Percentiles rank a stretch among this genome's conserved stretches.
Conservation (phyloP, 495 filamentous ascomycete species). For the Talaromyces adpressus region DNA sequence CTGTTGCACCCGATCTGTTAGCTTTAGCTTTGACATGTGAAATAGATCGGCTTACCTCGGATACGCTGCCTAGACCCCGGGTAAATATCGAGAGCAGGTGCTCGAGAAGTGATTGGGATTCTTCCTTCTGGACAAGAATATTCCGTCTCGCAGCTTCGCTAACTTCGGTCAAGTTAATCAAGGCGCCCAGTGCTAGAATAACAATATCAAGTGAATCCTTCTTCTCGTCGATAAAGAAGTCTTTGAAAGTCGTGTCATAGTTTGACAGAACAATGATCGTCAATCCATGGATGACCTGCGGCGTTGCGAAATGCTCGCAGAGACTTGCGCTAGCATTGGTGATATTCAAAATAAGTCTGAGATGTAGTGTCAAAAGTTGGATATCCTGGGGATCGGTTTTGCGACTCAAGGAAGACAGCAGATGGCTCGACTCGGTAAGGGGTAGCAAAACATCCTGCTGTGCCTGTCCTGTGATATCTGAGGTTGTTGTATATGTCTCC, state of each 20-base stretch:
- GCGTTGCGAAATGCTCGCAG: conserved; percentile 57
- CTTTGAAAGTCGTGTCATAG: conserved; percentile 31
- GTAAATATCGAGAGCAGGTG: conserved; percentile 37
- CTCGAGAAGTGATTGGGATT: conserved; percentile 27
- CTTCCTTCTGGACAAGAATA: conserved; percentile 21
- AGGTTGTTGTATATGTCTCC: conserved; percentile 46
- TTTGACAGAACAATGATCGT: conserved; percentile 40
- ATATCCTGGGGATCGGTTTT: conserved; percentile 10
- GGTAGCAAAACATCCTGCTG: conserved; percentile 18
- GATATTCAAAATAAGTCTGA: conserved; percentile 77
- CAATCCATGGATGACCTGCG: conserved; percentile 49
- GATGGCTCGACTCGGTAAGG: conserved; percentile 22
- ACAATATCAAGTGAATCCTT: conserved; percentile 55
- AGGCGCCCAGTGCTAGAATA: conserved; percentile 70
- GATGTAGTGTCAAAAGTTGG: conserved; percentile 25
- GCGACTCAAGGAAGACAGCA: conserved; percentile 16
- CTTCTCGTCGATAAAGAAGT: conserved; percentile 35
- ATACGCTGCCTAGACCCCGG: conserved; percentile 29
- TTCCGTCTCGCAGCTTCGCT: conserved; percentile 45
- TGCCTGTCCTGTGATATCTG: conserved; percentile 15
- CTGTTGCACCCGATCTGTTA: conserved; percentile 31
- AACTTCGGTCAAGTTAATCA: conserved; percentile 86
- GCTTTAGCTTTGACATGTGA: conserved; percentile 1
- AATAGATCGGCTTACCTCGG: conserved; percentile 28
- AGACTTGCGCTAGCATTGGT: conserved; percentile 72